Evolutionary conservation across 108 stramenopile genomes (phyloP), one percentile per base, ranked within the genome.

Genomic region (Pseudonitzschia delicatissima): DNA sequence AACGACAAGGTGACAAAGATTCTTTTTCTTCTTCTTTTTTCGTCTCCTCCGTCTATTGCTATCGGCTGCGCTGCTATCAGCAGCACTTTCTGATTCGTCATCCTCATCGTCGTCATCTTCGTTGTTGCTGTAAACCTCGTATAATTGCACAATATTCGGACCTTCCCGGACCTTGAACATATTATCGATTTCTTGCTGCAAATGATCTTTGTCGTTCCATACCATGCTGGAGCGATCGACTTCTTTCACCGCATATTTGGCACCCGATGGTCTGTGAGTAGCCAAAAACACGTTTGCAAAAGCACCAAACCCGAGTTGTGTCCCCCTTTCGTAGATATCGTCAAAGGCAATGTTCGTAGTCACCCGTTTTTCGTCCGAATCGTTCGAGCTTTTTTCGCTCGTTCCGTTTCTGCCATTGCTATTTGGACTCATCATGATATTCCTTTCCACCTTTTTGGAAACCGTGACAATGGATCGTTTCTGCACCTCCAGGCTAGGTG

Each of bases 71-170:
- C 8, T 39, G 8, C n/a, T n/a, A n/a, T n/a, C n/a, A n/a, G n/a
- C n/a, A n/a, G n/a, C 8, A 48, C 1, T 2, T 21, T 45, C 18
- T 4, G 4, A 15, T n/a, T 45, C 45, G 4, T 48, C 47, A 31
- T 55, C 53, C 3, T 55, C 53, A 13, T 33, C 53, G 5, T 35
- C 31, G 11, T 55, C 53, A 8, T 23, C 26, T 18, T 55, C 32
- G 32, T 33, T 13, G 26, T 23, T 55, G 21, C n/a, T 31, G 51
- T 86, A 85, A 21, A 91, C 87, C 73, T 89, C 88, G 50, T 87
- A 79, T 31, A 95, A 67, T 61, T 87, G 75, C 32, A 95, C 87
- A 68, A 95, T 87, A 65, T 92, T 83, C n/a, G 96, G 83, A 68
- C 86, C 81, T 72, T 85, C 64, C 34, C 77, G 66, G 59, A 84